Percentiles rank a stretch among this genome's conserved stretches.
phyloP scores from a whole-genome alignment of 192 early-diverging fungal species.

The Mortierella alpina region DNA sequence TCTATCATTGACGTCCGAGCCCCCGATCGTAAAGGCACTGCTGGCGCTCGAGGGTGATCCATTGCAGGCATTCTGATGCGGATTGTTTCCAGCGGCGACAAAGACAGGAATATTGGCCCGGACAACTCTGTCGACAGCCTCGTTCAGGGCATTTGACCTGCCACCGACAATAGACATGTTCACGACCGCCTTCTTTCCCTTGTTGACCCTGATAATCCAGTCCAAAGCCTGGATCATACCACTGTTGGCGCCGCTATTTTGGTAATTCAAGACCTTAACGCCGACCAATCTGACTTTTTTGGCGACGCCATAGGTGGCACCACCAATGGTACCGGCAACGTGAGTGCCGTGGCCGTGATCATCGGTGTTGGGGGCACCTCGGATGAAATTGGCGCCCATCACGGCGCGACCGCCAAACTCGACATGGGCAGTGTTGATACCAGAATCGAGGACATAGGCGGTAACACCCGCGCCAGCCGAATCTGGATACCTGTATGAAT shows the following conservation, averaged over 20 bases:
- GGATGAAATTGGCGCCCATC: constrained; percentile 56
- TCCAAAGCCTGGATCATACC: constrained; percentile 59
- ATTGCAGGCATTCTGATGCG: constrained; percentile 68
- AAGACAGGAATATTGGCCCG: constrained; percentile 74
- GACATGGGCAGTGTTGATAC: constrained; percentile 34
- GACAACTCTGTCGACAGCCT: constrained; percentile 63
- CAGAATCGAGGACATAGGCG: constrained; percentile 60
- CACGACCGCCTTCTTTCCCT: constrained; percentile 60
- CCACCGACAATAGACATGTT: constrained; percentile 84
- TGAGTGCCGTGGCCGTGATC: constrained; percentile 64
- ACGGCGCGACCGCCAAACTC: constrained; percentile 66
- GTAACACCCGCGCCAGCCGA: constrained; percentile 48
- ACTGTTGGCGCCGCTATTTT: constrained; percentile 62
- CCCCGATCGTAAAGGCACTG: constrained; percentile 84
- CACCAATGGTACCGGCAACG: constrained; percentile 57
- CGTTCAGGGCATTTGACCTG: constrained; percentile 66
- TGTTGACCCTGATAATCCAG: constrained; percentile 45
- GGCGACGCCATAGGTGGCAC: constrained; percentile 71
- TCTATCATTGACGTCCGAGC: constrained; percentile 79
- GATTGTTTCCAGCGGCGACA: constrained; percentile 82
- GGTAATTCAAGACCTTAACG: constrained; percentile 67
- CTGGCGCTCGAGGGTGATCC: constrained; percentile 63
- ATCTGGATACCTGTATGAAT: constrained; percentile 20
- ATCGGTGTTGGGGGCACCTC: constrained; percentile 28
- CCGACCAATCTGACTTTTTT: constrained; percentile 66